Conservation (phyloP, 495 filamentous ascomycete species). For the Daldinia decipiens region DNA sequence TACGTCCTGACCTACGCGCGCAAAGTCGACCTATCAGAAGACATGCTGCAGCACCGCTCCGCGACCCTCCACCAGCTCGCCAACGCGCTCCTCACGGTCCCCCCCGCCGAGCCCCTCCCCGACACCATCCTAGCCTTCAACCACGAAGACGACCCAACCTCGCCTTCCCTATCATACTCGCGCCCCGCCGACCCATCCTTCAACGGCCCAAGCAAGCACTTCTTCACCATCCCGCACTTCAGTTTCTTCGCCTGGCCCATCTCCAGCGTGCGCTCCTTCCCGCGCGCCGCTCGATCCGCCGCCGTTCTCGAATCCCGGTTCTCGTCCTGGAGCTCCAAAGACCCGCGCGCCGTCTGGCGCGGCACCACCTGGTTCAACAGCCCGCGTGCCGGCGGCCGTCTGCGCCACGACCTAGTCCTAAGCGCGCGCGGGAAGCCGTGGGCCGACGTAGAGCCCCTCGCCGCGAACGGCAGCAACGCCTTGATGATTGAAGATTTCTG, state of each 20-base stretch:
- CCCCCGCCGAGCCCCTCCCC: conserved; percentile 56
- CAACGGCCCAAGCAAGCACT: conserved; percentile 51
- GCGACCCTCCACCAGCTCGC: conserved; percentile 54
- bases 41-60: conserved; percentile 54
- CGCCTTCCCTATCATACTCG: conserved; percentile 47
- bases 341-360: conserved; percentile 74
- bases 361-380: conserved; percentile 66
- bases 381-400: conserved; percentile 44
- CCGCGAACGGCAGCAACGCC: conserved; percentile 52
- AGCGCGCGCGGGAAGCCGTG: conserved; percentile 52
- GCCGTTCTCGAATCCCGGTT: conserved; percentile 49
- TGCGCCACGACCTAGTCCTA: conserved; percentile 58
- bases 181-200: conserved; percentile 57
- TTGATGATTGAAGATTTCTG: conserved; percentile 61
- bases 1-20: conserved; percentile 58
- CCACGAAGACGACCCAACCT: conserved; percentile 49
- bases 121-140: conserved; percentile 67
- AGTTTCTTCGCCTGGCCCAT: conserved; percentile 79
- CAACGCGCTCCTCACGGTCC: conserved; percentile 58
- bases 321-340: conserved; percentile 55
- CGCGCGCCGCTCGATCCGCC: conserved; percentile 62
- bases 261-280: conserved; percentile 66
- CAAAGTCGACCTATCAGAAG: conserved; percentile 49
- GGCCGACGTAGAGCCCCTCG: conserved; percentile 62
- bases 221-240: conserved; percentile 84